Evolutionary conservation across 352 stramenopile genomes (phyloP).

Genomic region (Globisporangium irregulare): DNA sequence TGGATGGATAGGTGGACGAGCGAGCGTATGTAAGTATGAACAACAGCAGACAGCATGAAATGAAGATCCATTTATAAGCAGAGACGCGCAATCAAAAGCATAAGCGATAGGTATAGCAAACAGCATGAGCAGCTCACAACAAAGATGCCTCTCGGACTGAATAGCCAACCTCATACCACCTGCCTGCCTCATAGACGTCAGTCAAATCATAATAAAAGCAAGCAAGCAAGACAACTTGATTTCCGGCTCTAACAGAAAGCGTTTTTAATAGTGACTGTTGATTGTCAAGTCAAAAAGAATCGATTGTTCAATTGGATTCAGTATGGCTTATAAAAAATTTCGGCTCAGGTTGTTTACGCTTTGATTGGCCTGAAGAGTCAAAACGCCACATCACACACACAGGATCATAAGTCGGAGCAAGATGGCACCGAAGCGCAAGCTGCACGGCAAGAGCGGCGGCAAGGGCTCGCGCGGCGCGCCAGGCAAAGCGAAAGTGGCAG

Average conservation of each 20-base stretch:
- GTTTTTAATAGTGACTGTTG: no score
- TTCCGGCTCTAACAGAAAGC: no score
- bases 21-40: neutral
- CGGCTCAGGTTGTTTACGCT: neutral
- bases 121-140: no score
- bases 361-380: neutral
- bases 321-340: neutral
- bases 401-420: neutral
- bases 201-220: no score
- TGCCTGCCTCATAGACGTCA: no score
- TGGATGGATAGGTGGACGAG: neutral
- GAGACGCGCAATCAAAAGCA: neutral
- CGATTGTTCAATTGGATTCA: no score
- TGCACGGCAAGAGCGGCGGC: slow-evolving; percentile 25
- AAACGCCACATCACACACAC: neutral
- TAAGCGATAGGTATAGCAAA: no score
- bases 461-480: slow-evolving; percentile 16
- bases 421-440: slow-evolving; percentile 36
- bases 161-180: no score
- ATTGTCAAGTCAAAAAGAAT: no score
- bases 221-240: no score
- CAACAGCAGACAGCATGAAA: neutral
- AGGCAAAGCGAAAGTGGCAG: neutral
- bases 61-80: neutral
- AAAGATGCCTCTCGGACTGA: no score